phyloP scores from a whole-genome alignment of 441 rosid species.

The Adansonia gregorii region DNA sequence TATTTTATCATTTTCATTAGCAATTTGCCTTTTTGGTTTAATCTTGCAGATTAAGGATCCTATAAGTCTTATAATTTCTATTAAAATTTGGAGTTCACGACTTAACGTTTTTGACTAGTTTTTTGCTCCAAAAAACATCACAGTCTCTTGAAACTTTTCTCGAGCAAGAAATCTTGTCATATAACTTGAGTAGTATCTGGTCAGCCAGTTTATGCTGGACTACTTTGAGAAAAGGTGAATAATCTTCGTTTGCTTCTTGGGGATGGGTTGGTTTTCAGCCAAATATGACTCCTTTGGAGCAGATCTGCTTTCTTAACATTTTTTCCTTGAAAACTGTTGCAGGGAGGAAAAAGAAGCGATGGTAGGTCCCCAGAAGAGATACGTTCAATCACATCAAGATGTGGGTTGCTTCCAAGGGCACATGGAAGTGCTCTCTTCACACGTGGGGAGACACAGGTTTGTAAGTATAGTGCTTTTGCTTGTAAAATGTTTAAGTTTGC shows the following conservation, averaged over 20 bases:
- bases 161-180: slow-evolving; percentile 11
- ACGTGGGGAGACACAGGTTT: slow-evolving; percentile 99
- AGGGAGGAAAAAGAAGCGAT: slow-evolving; percentile 99
- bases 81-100: neutral
- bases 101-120: neutral
- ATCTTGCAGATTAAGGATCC: neutral
- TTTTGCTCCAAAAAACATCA: neutral
- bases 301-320: slow-evolving; percentile 17
- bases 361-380: slow-evolving; percentile 80
- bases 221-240: slow-evolving; percentile 14
- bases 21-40: neutral
- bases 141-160: neutral
- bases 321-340: slow-evolving; percentile 25
- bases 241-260: neutral
- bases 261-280: slow-evolving; percentile 5
- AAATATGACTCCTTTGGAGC: slow-evolving; percentile 23
- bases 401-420: slow-evolving; percentile 95
- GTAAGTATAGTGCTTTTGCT: slow-evolving; percentile 11
- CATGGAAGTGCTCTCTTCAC: slow-evolving; percentile 99
- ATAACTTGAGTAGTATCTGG: neutral
- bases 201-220: slow-evolving; percentile 3
- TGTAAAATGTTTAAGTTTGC: slow-evolving; percentile 15
- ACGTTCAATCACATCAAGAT: slow-evolving; percentile 86
- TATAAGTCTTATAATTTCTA: neutral
- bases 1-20: neutral